Conservation (phyloP, 2,329 filamentous ascomycete genomes). For the Fusarium sp. region DNA sequence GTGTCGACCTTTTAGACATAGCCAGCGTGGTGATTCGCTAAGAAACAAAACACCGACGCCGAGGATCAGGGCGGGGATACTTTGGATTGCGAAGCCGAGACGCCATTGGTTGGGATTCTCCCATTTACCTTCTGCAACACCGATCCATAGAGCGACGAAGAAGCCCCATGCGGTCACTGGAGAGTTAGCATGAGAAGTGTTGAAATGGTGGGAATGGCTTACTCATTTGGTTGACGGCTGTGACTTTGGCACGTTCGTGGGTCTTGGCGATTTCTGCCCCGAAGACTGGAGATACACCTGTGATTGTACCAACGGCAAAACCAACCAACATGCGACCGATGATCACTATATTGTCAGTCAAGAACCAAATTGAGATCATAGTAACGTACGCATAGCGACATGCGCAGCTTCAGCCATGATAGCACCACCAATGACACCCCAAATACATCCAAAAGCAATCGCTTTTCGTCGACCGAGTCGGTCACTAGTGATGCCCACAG, state of each 20-base stretch:
- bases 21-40: conserved; percentile 52
- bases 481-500: conserved; percentile 54
- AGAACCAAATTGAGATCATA: fast-evolving
- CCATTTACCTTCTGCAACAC: conserved; percentile 54
- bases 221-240: conserved; percentile 56
- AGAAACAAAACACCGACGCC: conserved; percentile 52
- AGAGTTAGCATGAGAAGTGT: no score
- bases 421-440: conserved; percentile 53
- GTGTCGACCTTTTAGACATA: conserved; percentile 51
- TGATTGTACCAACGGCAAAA: conserved; percentile 55
- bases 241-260: conserved; percentile 54
- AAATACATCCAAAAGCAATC: conserved; percentile 55
- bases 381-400: conserved; percentile 53
- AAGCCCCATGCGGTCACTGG: conserved; percentile 55
- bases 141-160: conserved; percentile 55
- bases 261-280: conserved; percentile 57
- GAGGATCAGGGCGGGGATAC: conserved; percentile 50
- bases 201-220: no score
- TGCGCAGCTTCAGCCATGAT: conserved; percentile 56
- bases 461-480: conserved; percentile 52
- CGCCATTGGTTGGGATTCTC: conserved; percentile 53
- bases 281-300: conserved; percentile 55
- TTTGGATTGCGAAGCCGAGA: conserved; percentile 52
- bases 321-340: conserved; percentile 53
- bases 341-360: conserved; percentile 45